phyloP scores from a whole-genome alignment of 768 basidiomycete genomes.

The Tephrocybe rancida region DNA sequence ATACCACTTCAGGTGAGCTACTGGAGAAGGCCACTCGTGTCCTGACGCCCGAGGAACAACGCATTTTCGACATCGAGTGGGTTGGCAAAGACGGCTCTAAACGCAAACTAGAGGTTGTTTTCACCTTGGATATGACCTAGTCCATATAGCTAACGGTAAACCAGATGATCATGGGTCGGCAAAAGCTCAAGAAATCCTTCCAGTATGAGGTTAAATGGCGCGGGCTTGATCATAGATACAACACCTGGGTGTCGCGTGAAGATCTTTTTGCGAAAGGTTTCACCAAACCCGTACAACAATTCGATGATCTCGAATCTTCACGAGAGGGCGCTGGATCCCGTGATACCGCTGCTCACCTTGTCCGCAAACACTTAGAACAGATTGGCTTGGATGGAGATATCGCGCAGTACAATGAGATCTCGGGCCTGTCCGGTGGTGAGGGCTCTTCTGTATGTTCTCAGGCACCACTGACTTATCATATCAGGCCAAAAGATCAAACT shows the following conservation, averaged over 20 bases:
- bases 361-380: constrained; percentile 92
- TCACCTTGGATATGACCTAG: background rate
- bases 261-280: constrained; percentile 86
- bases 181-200: constrained; percentile 95
- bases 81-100: constrained; percentile 89
- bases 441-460: constrained; percentile 5
- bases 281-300: constrained; percentile 87
- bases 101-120: constrained; percentile 85
- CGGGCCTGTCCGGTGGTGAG: constrained; percentile 88
- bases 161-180: constrained; percentile 87
- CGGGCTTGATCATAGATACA: constrained; percentile 81
- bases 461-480: constrained; percentile 11
- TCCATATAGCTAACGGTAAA: constrained; percentile 10
- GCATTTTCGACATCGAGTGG: constrained; percentile 80
- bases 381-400: constrained; percentile 97
- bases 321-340: constrained; percentile 92
- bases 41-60: constrained; percentile 87
- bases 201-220: constrained; percentile 93
- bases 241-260: constrained; percentile 91
- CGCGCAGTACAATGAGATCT: constrained; percentile 97
- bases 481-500: constrained; percentile 95
- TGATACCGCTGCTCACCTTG: constrained; percentile 78
- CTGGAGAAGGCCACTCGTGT: constrained; percentile 90
- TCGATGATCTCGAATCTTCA: constrained; percentile 95
- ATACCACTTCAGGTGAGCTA: constrained; percentile 64